Evolutionary conservation across 164 flowering plant genomes (phyloP), one percentile per base, ranked within the genome.

Genomic region (Liquidambar formosana): DNA sequence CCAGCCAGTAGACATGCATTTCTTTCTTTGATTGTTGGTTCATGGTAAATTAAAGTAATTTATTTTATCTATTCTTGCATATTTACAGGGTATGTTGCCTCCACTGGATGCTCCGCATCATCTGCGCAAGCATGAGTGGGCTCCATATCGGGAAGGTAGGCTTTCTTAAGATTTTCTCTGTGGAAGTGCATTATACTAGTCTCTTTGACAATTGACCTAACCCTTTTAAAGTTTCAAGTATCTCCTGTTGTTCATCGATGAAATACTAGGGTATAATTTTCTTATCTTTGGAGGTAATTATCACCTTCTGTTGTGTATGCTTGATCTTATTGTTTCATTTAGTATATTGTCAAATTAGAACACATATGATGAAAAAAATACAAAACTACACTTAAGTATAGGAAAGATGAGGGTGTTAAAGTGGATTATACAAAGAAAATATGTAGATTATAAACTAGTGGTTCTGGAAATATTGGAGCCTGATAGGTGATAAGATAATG

Each of bases 81-180:
- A 67, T 69, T 74, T 61, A 19, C 73, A 95, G 99, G 99, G 99
- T 54, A 53, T 91, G 78, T 77, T 93, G 78, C 99, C 99, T 25
- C 99, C 99, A 46, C 92, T 95, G 77, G 98, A 95, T 83, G 99
- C 99, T 65, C 96, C 99, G 48, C 98, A 93, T 75, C 99, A 95
- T 87, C 73, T 95, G 69, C 92, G 99, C 21, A 93, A 89, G 81
- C 97, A 95, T 78, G 99, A 95, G 82, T 95, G 99, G 99, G 96
- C 72, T 75, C 75, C 88, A 10, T 95, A 83, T 75, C 85, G 99
- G 3, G 99, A 95, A 86, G 99, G 99, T 93, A 72, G 54, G 25
- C 23, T 68, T 41, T 23, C 67, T 28, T 4, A 26, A 66, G 33
- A 14, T 60, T 66, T 45, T 10, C 22, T 18, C 44, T 9, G 51